Base-by-base conservation (phyloP, 495 filamentous ascomycete genomes). In the Hyaloscypha finlandica region DNA sequence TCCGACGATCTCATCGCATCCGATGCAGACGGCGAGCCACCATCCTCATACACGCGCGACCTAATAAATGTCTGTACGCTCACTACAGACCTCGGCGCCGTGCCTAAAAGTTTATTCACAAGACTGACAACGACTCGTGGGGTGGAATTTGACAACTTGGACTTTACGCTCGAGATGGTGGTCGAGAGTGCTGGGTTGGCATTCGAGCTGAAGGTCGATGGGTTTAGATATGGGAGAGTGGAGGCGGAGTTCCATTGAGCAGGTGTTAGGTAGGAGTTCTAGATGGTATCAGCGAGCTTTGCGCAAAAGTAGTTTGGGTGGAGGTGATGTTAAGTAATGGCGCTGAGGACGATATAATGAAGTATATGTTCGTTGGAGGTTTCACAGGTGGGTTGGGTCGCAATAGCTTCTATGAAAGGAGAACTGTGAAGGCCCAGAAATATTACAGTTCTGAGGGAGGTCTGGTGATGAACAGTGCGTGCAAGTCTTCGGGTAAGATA, bases 1-100 rank as follows among this genome's bases (percentile, higher is more conserved):
- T 88, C 89, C 58, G 89, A 92, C 75, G 89, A 92, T 74, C 80
- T 92, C 30, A 90, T 92, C 68, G 86, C 86, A 20, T 90, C 86
- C 73, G 87, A 89, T 65, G 79, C 81, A 3, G 88, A 90, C 66
- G 68, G 68, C 32, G 78, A 81, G 19, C 85, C 89, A 9, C 89
- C 89, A 0, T 77, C 78, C 8, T 79, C 81, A n/a, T 86, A 85
- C 74, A 78, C 81, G 30, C 74, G 81, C 54, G 80, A 85, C 30
- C 77, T 92, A 1, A 81, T 85, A 45, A 85, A 88, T 64, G 89
- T 92, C 20, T 92, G 89, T 76, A 91, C 87, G n/a, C 79, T 92
- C 35, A 89, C 85, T n/a, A 92, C 89, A 25, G 89, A 92, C 71
- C 78, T 92, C 29, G 85, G 82, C 64, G 86, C 87, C 1, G 89